Conservation (phyloP, 768 basidiomycete genomes). For the Suillus subaureus region DNA sequence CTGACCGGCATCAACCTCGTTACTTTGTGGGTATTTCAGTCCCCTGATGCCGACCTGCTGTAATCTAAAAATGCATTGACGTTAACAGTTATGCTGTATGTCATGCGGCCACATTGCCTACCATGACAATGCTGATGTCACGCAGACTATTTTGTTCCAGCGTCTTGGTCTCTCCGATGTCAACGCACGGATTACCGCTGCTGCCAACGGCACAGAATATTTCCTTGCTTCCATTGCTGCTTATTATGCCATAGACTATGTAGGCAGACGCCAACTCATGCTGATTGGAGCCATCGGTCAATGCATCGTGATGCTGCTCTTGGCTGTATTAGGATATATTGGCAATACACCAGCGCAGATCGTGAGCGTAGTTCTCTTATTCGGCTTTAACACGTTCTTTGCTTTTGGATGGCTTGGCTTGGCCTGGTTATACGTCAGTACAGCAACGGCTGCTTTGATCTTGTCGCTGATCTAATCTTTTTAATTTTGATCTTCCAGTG, state of each 20-base stretch:
- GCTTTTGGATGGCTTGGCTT: constrained; percentile 40
- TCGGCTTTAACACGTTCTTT: constrained; percentile 41
- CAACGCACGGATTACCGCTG: constrained; percentile 30
- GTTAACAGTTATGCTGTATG: constrained; percentile 17
- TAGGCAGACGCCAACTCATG: constrained; percentile 49
- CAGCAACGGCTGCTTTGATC: not conserved
- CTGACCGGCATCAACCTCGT: constrained; percentile 34
- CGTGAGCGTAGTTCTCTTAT: constrained; percentile 27
- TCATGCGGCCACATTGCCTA: not conserved
- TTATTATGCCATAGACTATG: constrained; percentile 49
- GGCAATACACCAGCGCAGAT: constrained; percentile 27
- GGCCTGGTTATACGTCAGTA: constrained; percentile 34
- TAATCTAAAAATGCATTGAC: not conserved
- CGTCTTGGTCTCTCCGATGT: constrained; percentile 26
- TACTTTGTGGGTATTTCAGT: constrained; percentile 22
- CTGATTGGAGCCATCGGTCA: constrained; percentile 46
- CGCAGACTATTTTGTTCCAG: constrained; percentile 17
- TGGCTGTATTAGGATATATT: constrained; percentile 27
- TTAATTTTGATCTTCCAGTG: constrained; percentile 15
- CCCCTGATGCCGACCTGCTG: not conserved
- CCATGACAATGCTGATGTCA: not conserved
- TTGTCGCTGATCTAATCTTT: not conserved
- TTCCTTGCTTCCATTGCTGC: constrained; percentile 49
- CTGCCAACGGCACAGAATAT: constrained; percentile 44
- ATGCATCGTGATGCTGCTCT: constrained; percentile 30